Conservation (phyloP, 345 rosid genomes). For the Citrus mangshanensis region DNA sequence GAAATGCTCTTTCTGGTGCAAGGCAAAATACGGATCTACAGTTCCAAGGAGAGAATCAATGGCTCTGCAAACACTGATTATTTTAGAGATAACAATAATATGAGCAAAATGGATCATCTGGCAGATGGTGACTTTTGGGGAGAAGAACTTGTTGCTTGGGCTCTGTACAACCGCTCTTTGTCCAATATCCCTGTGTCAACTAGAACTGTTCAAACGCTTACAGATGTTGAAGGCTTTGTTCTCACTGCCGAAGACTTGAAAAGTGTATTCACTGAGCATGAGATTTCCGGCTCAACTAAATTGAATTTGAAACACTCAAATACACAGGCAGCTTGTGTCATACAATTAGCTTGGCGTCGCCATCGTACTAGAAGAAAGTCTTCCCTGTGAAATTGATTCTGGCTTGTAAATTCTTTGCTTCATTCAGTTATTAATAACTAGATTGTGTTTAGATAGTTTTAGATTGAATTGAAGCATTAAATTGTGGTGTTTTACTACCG, state of each 20-base stretch:
- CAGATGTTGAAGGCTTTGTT: conserved; percentile 9
- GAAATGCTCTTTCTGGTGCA: conserved; percentile 15
- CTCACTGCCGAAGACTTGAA: neutral
- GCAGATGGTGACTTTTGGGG: conserved; percentile 5
- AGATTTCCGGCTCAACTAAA: neutral
- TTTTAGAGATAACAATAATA: neutral
- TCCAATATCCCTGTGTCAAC: neutral
- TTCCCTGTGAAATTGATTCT: neutral
- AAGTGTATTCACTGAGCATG: neutral
- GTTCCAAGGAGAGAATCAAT: neutral
- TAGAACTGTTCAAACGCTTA: neutral
- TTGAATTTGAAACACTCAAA: neutral
- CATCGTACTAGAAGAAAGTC: neutral
- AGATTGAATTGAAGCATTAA: no score
- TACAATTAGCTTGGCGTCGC: neutral
- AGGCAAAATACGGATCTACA: neutral
- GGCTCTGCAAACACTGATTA: neutral
- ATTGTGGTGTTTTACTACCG: no score
- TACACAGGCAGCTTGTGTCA: neutral
- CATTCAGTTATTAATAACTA: no score
- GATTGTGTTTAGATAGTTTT: no score
- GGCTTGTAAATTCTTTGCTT: neutral
- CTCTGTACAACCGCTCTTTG: neutral
- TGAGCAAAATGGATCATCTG: neutral
- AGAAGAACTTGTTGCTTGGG: conserved; percentile 12